Base-by-base conservation (phyloP, 2,329 filamentous ascomycete species). In the Ascochyta clinopodiicola region DNA sequence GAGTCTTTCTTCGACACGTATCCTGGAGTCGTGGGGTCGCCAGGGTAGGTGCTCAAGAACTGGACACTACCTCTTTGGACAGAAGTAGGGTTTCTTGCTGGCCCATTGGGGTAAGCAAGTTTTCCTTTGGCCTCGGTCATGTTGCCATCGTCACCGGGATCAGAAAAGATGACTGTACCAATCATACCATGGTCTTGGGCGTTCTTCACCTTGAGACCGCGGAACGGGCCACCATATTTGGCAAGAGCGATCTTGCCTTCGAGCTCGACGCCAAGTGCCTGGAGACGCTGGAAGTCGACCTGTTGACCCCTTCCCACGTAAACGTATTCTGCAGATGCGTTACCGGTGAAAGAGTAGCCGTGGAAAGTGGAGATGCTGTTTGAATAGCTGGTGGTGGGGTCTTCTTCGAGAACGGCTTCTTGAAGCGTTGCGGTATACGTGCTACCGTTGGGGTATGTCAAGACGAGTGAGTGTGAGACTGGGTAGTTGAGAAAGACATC, bases 1-100 rank as follows among this genome's bases (percentile, higher is more conserved):
- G 82, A 89, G 25, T 88, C 91, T 13, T 90, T 89, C 73, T 92
- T 92, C 0, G 91, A 96, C 3, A 92, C 88, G 68, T 96, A 96
- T 6, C 93, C 72, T 8, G 74, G 74, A 8, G 74, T 77, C 2
- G 74, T 76, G 2, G 74, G 74, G 38, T 77, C 74, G 19, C 74
- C 74, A 6, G 73, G 72, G 37, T 88, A 57, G 81, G 85, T 48
- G 78, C 82, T 62, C 57, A 96, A 76, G 67, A 91, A 96, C 46
- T 78, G 72, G 3, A 81, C 79, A 31, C 72, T 77, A 34, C 80
- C 80, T 57, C 79, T 69, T 58, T 82, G 80, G 2, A 81, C 77
- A 15, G 71, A 71, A 1, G 77, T 74, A 6, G 80, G 79, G 48
- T 81, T 78, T 19, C 79, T 70, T 15, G 79, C 79, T 17, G 75